Base-by-base conservation (phyloP, 169 alveolate species). In the Plasmodium coatneyi region DNA sequence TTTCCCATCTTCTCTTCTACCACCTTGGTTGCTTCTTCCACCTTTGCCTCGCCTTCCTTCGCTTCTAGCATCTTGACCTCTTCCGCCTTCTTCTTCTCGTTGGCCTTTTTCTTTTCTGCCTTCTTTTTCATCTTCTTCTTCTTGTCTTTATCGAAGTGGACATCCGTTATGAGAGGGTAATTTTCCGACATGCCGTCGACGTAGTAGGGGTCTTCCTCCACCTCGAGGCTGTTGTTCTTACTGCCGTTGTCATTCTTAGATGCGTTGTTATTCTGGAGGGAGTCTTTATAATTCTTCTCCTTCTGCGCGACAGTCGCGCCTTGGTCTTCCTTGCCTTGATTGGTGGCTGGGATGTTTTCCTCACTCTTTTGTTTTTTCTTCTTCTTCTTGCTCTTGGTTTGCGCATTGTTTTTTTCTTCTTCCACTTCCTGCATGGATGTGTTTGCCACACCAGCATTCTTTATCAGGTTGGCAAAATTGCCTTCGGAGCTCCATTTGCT, bases 131-230 rank as follows among this genome's bases (percentile, higher is more conserved):
- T 56, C 32, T 76, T 86, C 80, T 86, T 86, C 41, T 74, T 86
- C 70, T 74, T 86, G 10, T 86, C 84, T 14, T 86, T 86, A 19
- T 86, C 93, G 3, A 32, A 74, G 41, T 39, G 41, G 6, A 49
- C 93, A 9, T 86, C 93, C 36, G 41, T 74, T 52, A 86, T 86
- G 39, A 78, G 80, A 7, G 93, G 93, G 30, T 86, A 86, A 9
- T 76, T 86, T 28, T 86, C 93, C 0, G 93, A 86, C 16, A 86
- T 19, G 39, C 43, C 93, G 41, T 86, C 84, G 4, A 32, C 71
- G 19, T 86, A 60, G 46, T 86, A 76, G 9, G 87, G 25, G 80
- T 86, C 83, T 2, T 72, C 84, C 19, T 70, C 79, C n/a, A 66
- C 19, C 12, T 22, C 76, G 39, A 25, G 30, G 76, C 41, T 25